Evolutionary conservation across 306 rosid species (phyloP).

Genomic region (Senna tora): DNA sequence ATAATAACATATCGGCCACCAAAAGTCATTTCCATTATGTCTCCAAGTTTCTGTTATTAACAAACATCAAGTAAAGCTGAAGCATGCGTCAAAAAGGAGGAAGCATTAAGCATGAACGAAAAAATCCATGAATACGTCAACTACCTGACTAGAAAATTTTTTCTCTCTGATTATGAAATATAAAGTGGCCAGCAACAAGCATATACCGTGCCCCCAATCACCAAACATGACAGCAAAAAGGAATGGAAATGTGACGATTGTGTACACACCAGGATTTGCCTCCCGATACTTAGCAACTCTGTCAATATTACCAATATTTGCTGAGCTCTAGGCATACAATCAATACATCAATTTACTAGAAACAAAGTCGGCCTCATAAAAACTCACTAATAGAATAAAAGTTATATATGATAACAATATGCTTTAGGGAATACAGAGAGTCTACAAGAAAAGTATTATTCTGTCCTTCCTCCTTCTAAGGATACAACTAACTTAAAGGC

Average conservation of each 20-base stretch:
- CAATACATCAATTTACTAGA: neutral
- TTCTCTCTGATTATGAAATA: slow-evolving; percentile 58
- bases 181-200: slow-evolving; percentile 58
- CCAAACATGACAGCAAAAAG: slow-evolving; percentile 49
- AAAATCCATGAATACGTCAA: neutral
- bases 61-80: neutral
- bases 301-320: slow-evolving; percentile 31
- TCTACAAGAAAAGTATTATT: neutral
- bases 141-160: slow-evolving; percentile 58
- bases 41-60: slow-evolving; percentile 21
- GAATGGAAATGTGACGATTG: slow-evolving; percentile 60
- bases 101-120: neutral
- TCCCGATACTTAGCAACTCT: slow-evolving; percentile 64
- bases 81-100: neutral
- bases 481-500: no score
- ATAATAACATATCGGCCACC: slow-evolving; percentile 24
- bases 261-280: slow-evolving; percentile 62
- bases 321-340: neutral
- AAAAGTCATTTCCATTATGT: slow-evolving; percentile 15
- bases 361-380: neutral
- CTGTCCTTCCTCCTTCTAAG: neutral
- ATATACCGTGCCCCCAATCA: slow-evolving; percentile 23
- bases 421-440: neutral
- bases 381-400: neutral
- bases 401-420: neutral